Evolutionary conservation across 768 basidiomycete genomes (phyloP), one percentile per base, ranked within the genome.

Genomic region (Mycena rebaudengoi): DNA sequence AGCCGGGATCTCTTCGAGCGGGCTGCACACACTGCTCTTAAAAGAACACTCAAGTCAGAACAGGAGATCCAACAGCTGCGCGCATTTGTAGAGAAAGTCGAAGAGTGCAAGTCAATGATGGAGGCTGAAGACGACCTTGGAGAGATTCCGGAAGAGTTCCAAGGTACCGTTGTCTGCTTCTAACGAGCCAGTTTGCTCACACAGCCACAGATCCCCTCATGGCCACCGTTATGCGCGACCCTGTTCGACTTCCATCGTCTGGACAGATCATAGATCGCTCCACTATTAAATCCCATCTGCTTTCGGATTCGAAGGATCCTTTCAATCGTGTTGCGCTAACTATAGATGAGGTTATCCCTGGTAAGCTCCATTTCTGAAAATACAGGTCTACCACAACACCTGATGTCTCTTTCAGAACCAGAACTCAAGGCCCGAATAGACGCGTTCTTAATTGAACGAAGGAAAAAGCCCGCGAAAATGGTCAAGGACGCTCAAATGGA

Each of bases 121-220:
- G 90, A 93, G 70, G 95, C 91, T 33, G 96, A 98, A 71, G 93
- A 98, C 21, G 95, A 96, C 71, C 79, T 95, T 28, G 95, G 92
- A 29, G 98, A 99, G 20, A 78, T 96, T 51, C 98, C 98, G 0
- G 98, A 99, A 41, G 97, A 99, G 74, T 99, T 91, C 83, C 76
- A 96, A 50, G 96, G 96, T 95, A 70, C 51, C 89, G 65, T 12
- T 51, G 32, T 61, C 28, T 52, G n/a, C 33, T 58, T 37, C 39
- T 44, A 68, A 37, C 44, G 60, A 14, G 49, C 50, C 18, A 20
- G 64, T 2, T 6, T 40, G 30, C 18, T 18, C 29, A 56, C 56
- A 63, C 60, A 57, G 20, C 25, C 45, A 26, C 55, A 96, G 95
- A 96, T 75, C 95, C 94, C 1, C 82, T 98, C 66, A 94, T 96